These are phyloP conservation scores for Scedosporium apiospermum DNA, from an alignment of 2,329 filamentous ascomycete genomes.

Conservation along the genomic window DNA sequence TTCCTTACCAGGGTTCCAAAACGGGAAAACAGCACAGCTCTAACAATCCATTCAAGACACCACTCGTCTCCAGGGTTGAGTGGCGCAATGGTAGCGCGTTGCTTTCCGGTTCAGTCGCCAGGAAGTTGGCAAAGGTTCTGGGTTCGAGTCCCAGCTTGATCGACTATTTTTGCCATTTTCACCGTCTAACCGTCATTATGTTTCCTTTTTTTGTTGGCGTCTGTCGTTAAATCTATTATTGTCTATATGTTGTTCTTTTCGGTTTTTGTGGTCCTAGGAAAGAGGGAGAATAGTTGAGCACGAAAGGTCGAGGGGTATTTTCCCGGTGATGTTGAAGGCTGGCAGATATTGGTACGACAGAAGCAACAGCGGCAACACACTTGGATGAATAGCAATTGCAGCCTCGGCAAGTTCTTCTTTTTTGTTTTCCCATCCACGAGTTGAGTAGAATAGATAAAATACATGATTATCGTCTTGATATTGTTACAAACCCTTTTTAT, in stretches of 20 bases:
- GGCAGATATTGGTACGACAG: no score
- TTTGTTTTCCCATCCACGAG: background rate
- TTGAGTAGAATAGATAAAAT: background rate
- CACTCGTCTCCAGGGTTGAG: slow-evolving; percentile 35
- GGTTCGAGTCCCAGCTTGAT: slow-evolving; percentile 7
- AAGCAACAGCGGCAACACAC: no score
- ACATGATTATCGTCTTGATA: background rate
- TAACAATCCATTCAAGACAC: no score
- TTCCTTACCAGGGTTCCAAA: no score
- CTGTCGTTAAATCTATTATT: no score
- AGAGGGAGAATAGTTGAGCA: no score
- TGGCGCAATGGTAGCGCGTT: slow-evolving; percentile 9
- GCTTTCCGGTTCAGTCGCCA: slow-evolving; percentile 5
- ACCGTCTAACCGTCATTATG: background rate
- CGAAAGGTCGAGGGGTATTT: no score
- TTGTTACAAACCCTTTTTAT: background rate
- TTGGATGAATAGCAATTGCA: background rate
- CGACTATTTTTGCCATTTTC: background rate
- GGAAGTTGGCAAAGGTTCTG: slow-evolving; percentile 7
- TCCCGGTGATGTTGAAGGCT: no score
- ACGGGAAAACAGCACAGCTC: no score
- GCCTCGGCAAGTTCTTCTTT: background rate
- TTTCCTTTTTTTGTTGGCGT: background rate
- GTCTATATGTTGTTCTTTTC: background rate
- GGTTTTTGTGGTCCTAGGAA: background rate